Evolutionary conservation across 2,329 filamentous ascomycete genomes (phyloP), one percentile per base, ranked within the genome.

Genomic region (Talaromyces pinophilus): DNA sequence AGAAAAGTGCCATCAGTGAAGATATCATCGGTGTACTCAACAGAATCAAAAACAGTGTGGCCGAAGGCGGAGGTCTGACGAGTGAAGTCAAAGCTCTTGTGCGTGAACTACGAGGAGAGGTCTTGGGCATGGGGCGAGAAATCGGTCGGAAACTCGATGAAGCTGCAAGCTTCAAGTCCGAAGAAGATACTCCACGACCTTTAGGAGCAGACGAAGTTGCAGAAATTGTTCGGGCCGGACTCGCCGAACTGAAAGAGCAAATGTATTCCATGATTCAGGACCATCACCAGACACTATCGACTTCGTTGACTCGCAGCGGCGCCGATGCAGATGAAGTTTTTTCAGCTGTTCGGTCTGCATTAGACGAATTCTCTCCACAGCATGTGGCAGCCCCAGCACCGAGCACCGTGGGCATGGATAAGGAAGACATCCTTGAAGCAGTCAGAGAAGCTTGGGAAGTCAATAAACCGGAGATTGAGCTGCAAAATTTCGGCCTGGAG

Each of bases 71-170:
- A 66, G 92, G 93, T 5, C 85, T 97, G 62, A 97, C 93, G 1
- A 92, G 92, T 64, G 92, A 96, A 76, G 92, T 97, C 69, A 98
- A 98, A 79, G 89, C 92, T 3, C 84, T 97, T 8, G 91, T 97
- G 8, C 89, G 93, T 28, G 93, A 97, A 73, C 84, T 98, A 42
- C 89, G 94, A 25, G 93, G 93, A 2, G 94, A 98, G 75, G 93
- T 98, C 8, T 84, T 97, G 4, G 93, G 93, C 2, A 97, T 97
- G 93, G 94, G 94, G 3, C 86, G 94, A 65, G 93, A 97, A 70
- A 87, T 98, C 59, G 93, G 91, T 48, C 90, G 92, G 65, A 90
- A 93, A 70, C 85, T 98, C 6, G 78, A 81, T 64, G 88, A 92
- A 68, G 85, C 88, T 10, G 82, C 84, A 61, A 74, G 77, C 15